Evolutionary conservation across 495 filamentous ascomycete species (phyloP).

Genomic region (Tuber melanosporum): DNA sequence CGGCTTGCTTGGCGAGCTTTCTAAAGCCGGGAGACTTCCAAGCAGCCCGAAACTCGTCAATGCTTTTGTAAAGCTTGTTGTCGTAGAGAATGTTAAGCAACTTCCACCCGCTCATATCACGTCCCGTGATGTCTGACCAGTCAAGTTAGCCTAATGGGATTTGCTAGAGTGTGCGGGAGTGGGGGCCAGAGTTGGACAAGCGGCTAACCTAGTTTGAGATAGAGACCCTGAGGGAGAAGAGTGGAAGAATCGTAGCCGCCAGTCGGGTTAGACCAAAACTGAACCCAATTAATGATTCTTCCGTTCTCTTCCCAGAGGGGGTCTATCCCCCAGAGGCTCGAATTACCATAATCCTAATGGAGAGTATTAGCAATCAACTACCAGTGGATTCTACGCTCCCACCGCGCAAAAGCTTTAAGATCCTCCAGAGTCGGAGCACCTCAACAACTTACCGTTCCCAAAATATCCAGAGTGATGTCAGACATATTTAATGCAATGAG

Average conservation of each 20-base stretch:
- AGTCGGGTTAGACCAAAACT: conserved; percentile 44
- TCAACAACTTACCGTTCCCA: conserved; percentile 28
- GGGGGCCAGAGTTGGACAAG: background rate
- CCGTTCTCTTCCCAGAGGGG: conserved; percentile 46
- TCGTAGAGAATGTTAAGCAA: conserved; percentile 50
- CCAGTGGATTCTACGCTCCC: background rate
- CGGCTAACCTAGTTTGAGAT: conserved; percentile 18
- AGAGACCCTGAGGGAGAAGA: conserved; percentile 46
- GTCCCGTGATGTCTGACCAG: conserved; percentile 47
- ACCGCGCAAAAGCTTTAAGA: conserved; percentile 32
- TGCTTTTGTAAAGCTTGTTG: conserved; percentile 48
- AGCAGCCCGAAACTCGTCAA: conserved; percentile 47
- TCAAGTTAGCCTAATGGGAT: conserved; percentile 39
- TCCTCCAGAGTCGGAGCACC: conserved; percentile 36
- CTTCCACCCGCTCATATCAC: conserved; percentile 47
- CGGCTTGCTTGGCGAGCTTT: conserved; percentile 45
- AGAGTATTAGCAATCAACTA: conserved; percentile 35
- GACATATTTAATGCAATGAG: conserved; percentile 40
- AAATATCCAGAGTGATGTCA: conserved; percentile 44
- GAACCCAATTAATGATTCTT: conserved; percentile 45
- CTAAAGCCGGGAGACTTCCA: conserved; percentile 45
- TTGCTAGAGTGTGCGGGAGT: background rate
- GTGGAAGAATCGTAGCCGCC: conserved; percentile 43
- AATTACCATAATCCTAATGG: conserved; percentile 43
- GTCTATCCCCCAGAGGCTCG: conserved; percentile 45